phyloP scores from a whole-genome alignment of 805 yeast species.

The Lachancea waltii region DNA sequence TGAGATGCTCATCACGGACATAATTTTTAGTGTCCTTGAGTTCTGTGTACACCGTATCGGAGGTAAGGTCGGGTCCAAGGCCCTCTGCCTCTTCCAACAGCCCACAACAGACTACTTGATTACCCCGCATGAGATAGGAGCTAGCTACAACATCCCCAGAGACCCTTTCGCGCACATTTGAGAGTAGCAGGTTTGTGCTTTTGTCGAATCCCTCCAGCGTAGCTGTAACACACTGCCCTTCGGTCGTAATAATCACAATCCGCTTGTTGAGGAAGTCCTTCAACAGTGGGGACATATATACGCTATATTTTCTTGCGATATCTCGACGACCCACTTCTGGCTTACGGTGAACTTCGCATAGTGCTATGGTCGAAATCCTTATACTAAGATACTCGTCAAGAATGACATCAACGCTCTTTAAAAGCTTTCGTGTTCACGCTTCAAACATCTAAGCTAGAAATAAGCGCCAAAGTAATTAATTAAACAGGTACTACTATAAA shows the following conservation, averaged over 20 bases:
- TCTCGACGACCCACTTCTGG: not conserved
- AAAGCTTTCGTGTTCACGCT: no score
- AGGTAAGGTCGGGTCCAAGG: slow-evolving; percentile 12
- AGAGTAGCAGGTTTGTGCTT: slow-evolving; percentile 52
- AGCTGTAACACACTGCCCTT: slow-evolving; percentile 47
- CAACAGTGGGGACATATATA: slow-evolving; percentile 29
- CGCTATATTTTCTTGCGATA: not conserved
- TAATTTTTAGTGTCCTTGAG: slow-evolving; percentile 25
- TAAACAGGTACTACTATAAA: not conserved
- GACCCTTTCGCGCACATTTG: slow-evolving; percentile 44
- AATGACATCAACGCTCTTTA: no score
- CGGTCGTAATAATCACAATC: slow-evolving; percentile 52
- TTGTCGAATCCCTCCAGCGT: slow-evolving; percentile 56
- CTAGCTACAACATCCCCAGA: slow-evolving; percentile 29
- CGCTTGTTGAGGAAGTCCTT: slow-evolving; percentile 35
- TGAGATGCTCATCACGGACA: slow-evolving; percentile 21
- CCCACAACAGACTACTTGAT: slow-evolving; percentile 30
- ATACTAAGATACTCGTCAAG: not conserved
- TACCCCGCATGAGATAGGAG: slow-evolving; percentile 27
- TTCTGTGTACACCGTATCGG: not conserved
- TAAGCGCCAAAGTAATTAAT: not conserved
- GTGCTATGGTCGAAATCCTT: not conserved
- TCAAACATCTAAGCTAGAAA: no score
- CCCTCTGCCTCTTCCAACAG: slow-evolving; percentile 19
- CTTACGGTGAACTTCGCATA: not conserved